Conservation (phyloP, 2,329 filamentous ascomycete species). For the Aureobasidium sp. region DNA sequence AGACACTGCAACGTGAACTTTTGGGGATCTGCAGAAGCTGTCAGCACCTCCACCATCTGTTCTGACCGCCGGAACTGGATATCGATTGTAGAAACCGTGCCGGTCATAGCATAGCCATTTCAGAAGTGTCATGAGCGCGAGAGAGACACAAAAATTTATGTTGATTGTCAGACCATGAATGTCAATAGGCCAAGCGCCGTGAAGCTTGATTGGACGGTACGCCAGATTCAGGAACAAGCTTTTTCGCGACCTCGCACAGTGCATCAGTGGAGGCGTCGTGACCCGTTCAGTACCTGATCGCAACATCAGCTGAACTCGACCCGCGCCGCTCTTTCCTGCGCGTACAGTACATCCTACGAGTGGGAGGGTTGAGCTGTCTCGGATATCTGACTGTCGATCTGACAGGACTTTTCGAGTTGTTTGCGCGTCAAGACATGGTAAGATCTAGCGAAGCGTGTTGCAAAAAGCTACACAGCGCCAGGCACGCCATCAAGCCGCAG, state of each 20-base stretch:
- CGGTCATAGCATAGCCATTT: no score
- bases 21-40: neutral
- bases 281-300: conserved; percentile 6
- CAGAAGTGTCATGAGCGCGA: no score
- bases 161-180: neutral
- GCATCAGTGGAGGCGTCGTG: conserved; percentile 3
- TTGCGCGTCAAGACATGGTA: neutral
- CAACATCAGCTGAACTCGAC: conserved; percentile 8
- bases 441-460: conserved; percentile 5
- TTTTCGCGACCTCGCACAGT: conserved; percentile 1
- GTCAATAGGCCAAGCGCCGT: neutral
- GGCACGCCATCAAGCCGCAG: conserved; percentile 10
- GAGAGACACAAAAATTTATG: no score
- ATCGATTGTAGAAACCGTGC: no score
- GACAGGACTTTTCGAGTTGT: neutral
- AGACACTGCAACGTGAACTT: conserved; percentile 2
- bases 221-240: conserved; percentile 13
- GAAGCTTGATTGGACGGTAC: conserved; percentile 6
- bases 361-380: neutral
- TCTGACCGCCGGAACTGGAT: no score
- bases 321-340: conserved; percentile 1
- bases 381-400: conserved; percentile 7
- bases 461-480: conserved; percentile 5
- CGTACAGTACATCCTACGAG: neutral
- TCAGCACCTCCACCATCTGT: conserved; percentile 4